Evolutionary conservation across 768 basidiomycete genomes (phyloP), one percentile per base, ranked within the genome.

Genomic region (Pisolithus tinctorius): DNA sequence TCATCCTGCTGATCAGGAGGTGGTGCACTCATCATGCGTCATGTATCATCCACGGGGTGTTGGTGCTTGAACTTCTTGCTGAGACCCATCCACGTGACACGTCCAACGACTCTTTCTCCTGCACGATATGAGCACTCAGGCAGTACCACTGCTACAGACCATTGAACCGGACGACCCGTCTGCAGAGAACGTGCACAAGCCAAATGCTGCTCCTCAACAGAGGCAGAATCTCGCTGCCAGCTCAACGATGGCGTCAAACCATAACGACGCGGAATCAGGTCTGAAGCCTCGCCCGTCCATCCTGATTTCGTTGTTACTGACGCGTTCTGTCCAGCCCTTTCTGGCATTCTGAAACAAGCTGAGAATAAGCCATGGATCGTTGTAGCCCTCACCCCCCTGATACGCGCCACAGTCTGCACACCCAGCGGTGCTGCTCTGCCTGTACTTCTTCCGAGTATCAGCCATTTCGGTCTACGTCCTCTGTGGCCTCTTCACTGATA

Each of bases 391-490:
- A 41, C 52, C 58, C 61, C 45, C 65, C 47, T 40, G n/a, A 36
- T 44, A 30, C 27, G 4, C 40, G 39, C 51, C 48, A 39, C 60
- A 89, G 85, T 90, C 88, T 49, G 79, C 87, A 9, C 89, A 90
- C 61, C 88, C 93, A 3, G 60, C 86, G 41, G 83, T 84, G 13
- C 77, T 99, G n/a, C 81, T 93, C 62, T 90, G 84, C 66, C 77
- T 98, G 40, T 98, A 85, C 68, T 69, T 92, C 64, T 96, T 99
- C 74, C 80, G 93, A 43, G 78, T 82, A 54, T 77, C 84, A 6
- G 95, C 96, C n/a, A 81, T 99, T 50, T 73, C 84, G 6, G 88
- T 93, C 3, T 99, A 99, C 68, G 79, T 98, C 43, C 77, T 98
- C n/a, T 92, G 87, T 57, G 95, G 93, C 2, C 85, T 85, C 73